A percentile compares a stretch with the other conserved stretches of the same genome.
Conservation (phyloP, 2,329 filamentous ascomycete species). For the Apiospora phragmitis region DNA sequence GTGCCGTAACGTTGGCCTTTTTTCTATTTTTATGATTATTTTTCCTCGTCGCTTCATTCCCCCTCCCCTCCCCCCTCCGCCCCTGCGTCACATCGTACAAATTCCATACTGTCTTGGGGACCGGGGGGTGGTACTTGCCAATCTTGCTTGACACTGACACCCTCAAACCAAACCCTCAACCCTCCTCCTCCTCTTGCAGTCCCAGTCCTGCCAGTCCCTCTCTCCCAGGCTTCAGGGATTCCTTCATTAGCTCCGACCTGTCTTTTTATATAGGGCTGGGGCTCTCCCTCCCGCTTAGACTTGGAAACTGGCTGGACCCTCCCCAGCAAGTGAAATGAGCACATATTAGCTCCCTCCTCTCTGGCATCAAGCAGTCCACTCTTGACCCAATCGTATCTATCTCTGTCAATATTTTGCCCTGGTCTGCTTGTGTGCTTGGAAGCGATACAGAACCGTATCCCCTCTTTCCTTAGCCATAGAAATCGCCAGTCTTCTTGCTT, state of each 20-base stretch:
- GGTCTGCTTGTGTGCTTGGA: neutral
- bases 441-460: conserved; percentile 1
- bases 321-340: conserved; percentile 11
- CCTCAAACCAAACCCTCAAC: neutral
- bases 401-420: conserved; percentile 1
- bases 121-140: conserved; percentile 5
- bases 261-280: conserved; percentile 18
- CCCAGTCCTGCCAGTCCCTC: neutral
- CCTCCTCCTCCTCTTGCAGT: neutral
- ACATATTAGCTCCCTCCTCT: conserved; percentile 7
- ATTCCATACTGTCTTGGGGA: conserved; percentile 10
- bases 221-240: neutral
- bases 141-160: conserved; percentile 7
- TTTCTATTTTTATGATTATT: neutral
- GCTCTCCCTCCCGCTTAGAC: conserved; percentile 16
- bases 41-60: neutral
- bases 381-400: conserved; percentile 1
- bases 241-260: conserved; percentile 9
- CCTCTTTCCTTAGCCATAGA: neutral
- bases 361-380: conserved; percentile 1
- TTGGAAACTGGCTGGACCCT: conserved; percentile 11
- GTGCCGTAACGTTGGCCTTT: neutral
- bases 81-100: conserved; percentile 14
- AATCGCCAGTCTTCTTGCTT: neutral
- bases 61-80: neutral